Conservation (phyloP, 1,139 yeast genomes). For the Geotrichum aggregatum region DNA sequence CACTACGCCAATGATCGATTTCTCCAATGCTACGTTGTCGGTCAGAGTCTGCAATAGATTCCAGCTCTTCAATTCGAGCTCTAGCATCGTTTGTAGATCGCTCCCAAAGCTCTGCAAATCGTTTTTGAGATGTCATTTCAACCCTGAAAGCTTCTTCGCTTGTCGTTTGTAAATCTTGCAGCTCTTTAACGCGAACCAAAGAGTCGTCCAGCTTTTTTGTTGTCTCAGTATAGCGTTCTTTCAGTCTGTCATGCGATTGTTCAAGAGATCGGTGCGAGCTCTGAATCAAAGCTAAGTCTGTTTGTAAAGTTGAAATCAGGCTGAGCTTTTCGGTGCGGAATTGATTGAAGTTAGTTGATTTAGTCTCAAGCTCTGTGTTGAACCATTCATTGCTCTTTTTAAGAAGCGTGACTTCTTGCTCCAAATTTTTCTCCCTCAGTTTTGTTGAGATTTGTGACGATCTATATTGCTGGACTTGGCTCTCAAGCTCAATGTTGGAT, state of each 20-base stretch:
- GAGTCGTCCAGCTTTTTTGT: slow-evolving; percentile 42
- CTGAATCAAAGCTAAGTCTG: slow-evolving; percentile 40
- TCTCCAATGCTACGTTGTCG: slow-evolving; percentile 35
- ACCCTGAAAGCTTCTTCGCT: slow-evolving; percentile 54
- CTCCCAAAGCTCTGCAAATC: slow-evolving; percentile 57
- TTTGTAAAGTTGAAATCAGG: slow-evolving; percentile 34
- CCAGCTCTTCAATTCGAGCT: slow-evolving; percentile 42
- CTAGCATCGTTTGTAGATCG: slow-evolving; percentile 40
- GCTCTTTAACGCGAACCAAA: slow-evolving; percentile 43
- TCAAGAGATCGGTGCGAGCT: slow-evolving; percentile 38
- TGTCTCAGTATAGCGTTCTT: slow-evolving; percentile 39
- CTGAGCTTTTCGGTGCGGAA: slow-evolving; percentile 40
- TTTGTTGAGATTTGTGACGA: slow-evolving; percentile 39
- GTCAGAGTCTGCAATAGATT: slow-evolving; percentile 43
- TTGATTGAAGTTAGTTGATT: slow-evolving; percentile 38
- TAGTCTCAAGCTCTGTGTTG: slow-evolving; percentile 38
- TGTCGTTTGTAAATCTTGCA: slow-evolving; percentile 47
- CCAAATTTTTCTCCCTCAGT: slow-evolving; percentile 40
- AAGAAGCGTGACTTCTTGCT: slow-evolving; percentile 41
- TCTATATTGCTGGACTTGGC: slow-evolving; percentile 37
- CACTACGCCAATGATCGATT: slow-evolving; percentile 33
- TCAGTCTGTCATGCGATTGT: slow-evolving; percentile 31
- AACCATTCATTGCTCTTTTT: slow-evolving; percentile 42
- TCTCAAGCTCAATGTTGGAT: slow-evolving; percentile 41
- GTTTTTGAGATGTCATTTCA: slow-evolving; percentile 63